Conservation (phyloP, 2,329 filamentous ascomycete genomes). For the Penicillium sp. region DNA sequence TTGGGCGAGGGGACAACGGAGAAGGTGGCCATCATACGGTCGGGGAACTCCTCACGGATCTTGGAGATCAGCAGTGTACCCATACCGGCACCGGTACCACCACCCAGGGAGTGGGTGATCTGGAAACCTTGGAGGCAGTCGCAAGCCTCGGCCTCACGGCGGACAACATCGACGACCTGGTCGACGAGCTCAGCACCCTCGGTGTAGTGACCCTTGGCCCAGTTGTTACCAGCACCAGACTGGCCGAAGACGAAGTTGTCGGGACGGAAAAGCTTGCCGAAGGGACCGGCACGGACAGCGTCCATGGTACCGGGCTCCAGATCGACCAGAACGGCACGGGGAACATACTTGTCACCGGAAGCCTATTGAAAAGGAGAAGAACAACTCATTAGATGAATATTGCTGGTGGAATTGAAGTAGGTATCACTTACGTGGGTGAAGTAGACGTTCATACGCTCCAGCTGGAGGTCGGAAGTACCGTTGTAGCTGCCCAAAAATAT, state of each 20-base stretch:
- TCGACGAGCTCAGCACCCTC: constrained; percentile 99
- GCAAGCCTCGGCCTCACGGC: constrained; percentile 97
- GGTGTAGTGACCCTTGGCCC: constrained; percentile 99
- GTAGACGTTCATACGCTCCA: constrained; percentile 99
- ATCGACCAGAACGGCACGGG: constrained; percentile 98
- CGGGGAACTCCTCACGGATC: constrained; percentile 99
- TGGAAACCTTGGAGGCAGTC: constrained; percentile 99
- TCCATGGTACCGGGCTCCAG: constrained; percentile 99
- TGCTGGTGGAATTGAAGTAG: neutral
- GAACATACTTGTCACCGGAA: constrained; percentile 98
- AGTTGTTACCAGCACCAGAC: constrained; percentile 99
- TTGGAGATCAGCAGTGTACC: constrained; percentile 99
- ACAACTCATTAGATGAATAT: neutral
- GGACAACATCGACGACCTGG: constrained; percentile 96
- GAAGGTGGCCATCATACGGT: constrained; percentile 99
- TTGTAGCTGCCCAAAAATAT: constrained; percentile 71
- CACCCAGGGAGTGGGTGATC: constrained; percentile 99
- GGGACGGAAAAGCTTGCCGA: constrained; percentile 98
- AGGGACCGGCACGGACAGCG: constrained; percentile 95
- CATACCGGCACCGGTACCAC: constrained; percentile 99
- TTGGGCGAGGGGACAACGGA: constrained; percentile 98
- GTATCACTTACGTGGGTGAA: constrained; percentile 77
- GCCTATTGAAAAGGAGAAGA: constrained; percentile 60
- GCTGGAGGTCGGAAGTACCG: constrained; percentile 96
- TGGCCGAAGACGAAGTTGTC: constrained; percentile 99